Base-by-base conservation (phyloP, 1,284 basidiomycete species). In the Ceratobasidium sp. region DNA sequence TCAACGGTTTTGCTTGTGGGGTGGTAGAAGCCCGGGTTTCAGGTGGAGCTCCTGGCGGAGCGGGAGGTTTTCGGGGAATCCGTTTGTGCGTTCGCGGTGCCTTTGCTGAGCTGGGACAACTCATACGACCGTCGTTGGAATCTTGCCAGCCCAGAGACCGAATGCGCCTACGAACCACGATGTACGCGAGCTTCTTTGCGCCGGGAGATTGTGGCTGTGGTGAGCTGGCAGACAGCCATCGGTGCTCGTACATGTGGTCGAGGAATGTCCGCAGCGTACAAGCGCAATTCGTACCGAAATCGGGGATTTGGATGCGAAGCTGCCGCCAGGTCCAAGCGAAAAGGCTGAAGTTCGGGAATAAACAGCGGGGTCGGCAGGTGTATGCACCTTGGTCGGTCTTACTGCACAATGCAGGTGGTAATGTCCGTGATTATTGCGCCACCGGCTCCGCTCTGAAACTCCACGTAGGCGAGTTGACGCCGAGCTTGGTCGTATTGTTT, bases 191-290 rank as follows among this genome's bases (percentile, higher is more conserved):
- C 20, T 40, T 64, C 47, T 31, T 43, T 34, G 57, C 29, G 31
- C 25, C 58, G 58, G 58, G 17, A 31, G 29, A 64, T 50, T 64
- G 58, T 64, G 58, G 58, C 58, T 62, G 45, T 62, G 58, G 42
- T 8, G 27, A 32, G 22, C 22, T 12, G 8, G 38, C 17, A 40
- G 17, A 8, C 10, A 40, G 10, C 38, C 45, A 22, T 47, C 20
- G 10, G 45, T 22, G 45, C 45, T 47, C 45, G 45, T 47, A 47
- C 45, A 47, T 47, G 45, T 47, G 45, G 45, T 47, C 45, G 45
- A 47, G 10, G 45, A 47, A 22, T 20, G 20, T 40, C 17, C 38
- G 17, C 38, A 17, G 38, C 10, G 45, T 20, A 20, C 10, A 7
- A 47, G 45, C 45, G 45, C 20, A 12, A 8, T 20, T 15, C 10